phyloP scores from a whole-genome alignment of 768 basidiomycete species.

The Lactarius hengduanensis region DNA sequence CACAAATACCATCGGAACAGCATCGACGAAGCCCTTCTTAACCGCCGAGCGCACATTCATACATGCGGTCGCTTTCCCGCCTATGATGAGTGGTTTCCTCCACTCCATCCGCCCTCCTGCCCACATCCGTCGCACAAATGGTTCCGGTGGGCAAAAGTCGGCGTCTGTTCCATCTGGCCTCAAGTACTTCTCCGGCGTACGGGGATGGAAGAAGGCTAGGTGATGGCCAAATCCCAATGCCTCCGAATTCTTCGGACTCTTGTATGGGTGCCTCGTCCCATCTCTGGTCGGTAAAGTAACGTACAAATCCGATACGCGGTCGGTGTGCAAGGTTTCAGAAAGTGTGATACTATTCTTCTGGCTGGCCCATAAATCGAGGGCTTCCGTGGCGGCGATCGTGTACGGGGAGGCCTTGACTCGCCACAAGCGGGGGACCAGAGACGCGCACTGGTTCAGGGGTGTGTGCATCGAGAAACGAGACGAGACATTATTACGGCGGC shows the following conservation, averaged over 20 bases:
- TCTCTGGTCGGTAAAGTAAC: slow-evolving; percentile 74
- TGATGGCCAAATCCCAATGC: slow-evolving; percentile 64
- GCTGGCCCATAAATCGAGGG: slow-evolving; percentile 55
- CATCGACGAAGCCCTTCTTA: slow-evolving; percentile 65
- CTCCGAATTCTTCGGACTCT: slow-evolving; percentile 41
- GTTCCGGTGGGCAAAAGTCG: slow-evolving; percentile 68
- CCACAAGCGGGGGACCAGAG: slow-evolving; percentile 21
- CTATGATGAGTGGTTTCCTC: slow-evolving; percentile 55
- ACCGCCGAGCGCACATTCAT: slow-evolving; percentile 51
- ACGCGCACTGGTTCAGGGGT: background rate
- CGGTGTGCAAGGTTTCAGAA: slow-evolving; percentile 50
- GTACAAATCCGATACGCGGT: slow-evolving; percentile 63
- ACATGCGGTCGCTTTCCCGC: slow-evolving; percentile 48
- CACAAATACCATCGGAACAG: slow-evolving; percentile 72
- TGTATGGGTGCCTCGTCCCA: slow-evolving; percentile 44
- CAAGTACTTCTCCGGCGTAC: slow-evolving; percentile 54
- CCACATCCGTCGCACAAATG: slow-evolving; percentile 82
- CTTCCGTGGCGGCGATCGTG: slow-evolving; percentile 16
- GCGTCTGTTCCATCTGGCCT: slow-evolving; percentile 71
- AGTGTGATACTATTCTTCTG: slow-evolving; percentile 47
- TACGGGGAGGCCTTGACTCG: slow-evolving; percentile 16
- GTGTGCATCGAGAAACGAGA: background rate
- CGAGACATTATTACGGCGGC: background rate
- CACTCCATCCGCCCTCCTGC: slow-evolving; percentile 68
- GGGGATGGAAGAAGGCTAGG: slow-evolving; percentile 71